A percentile compares a stretch with the other conserved stretches of the same genome.
These are phyloP conservation scores for Wickerhamiella shivajii DNA, from an alignment of 805 yeast species.

Conservation along the genomic window DNA sequence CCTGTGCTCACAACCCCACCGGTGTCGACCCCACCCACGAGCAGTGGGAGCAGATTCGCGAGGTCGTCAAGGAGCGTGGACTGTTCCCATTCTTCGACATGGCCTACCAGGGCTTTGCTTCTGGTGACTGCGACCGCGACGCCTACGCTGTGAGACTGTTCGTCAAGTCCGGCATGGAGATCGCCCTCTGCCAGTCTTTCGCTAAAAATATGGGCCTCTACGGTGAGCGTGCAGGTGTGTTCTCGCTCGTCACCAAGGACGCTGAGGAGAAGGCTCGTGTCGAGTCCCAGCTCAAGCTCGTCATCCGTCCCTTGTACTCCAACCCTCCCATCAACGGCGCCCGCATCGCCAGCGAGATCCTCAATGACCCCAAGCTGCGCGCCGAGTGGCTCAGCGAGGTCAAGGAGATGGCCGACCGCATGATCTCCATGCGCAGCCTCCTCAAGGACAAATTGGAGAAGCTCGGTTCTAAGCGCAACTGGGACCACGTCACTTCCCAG, in stretches of 20 bases:
- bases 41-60: constrained; percentile 64
- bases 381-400: constrained; percentile 75
- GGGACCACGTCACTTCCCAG: constrained; percentile 85
- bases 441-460: constrained; percentile 46
- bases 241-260: constrained; percentile 47
- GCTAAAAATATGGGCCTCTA: constrained; percentile 95
- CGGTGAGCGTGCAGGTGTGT: constrained; percentile 94
- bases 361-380: constrained; percentile 51
- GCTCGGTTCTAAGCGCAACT: constrained; percentile 70
- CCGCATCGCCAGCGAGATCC: constrained; percentile 64
- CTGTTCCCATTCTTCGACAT: constrained; percentile 82
- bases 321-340: constrained; percentile 96
- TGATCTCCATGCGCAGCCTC: constrained; percentile 58
- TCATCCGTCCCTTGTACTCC: constrained; percentile 74
- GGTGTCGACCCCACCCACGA: constrained; percentile 82
- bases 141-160: constrained; percentile 64
- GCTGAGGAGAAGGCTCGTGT: constrained; percentile 39
- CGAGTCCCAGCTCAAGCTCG: constrained; percentile 56
- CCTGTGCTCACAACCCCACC: constrained; percentile 97
- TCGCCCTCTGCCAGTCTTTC: constrained; percentile 81
- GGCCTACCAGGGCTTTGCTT: constrained; percentile 95
- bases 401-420: constrained; percentile 75
- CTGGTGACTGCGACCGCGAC: constrained; percentile 71
- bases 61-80: constrained; percentile 40
- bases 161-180: constrained; percentile 37